Evolutionary conservation across 1,139 yeast species (phyloP).

Genomic region (Blastobotrys arbuscula): DNA sequence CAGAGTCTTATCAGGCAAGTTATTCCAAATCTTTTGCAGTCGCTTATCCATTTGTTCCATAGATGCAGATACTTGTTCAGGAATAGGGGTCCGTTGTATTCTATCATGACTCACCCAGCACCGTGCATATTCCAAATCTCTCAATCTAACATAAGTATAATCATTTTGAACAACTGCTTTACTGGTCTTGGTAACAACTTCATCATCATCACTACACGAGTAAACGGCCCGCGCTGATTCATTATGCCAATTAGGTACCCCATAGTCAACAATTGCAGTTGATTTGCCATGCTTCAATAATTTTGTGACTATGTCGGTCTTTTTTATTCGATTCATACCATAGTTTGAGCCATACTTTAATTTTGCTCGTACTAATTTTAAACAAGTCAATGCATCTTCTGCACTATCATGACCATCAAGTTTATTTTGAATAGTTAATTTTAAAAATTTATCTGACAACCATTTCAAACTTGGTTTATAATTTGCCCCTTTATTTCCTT

Average conservation of each 20-base stretch:
- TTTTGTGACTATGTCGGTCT: conserved; percentile 21
- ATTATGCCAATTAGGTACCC: conserved; percentile 34
- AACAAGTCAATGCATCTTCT: conserved; percentile 79
- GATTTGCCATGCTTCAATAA: conserved; percentile 18
- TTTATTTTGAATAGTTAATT: conserved; percentile 56
- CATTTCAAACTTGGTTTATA: conserved; percentile 70
- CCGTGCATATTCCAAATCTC: conserved; percentile 50
- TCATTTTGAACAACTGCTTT: conserved; percentile 34
- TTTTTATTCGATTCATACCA: conserved; percentile 41
- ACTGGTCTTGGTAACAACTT: conserved; percentile 41
- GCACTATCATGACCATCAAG: conserved; percentile 75
- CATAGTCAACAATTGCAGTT: conserved; percentile 35
- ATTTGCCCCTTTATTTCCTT: conserved; percentile 77
- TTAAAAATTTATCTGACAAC: conserved; percentile 53
- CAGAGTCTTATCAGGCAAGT: conserved; percentile 54
- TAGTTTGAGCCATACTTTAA: conserved; percentile 57
- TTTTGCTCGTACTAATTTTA: conserved; percentile 69
- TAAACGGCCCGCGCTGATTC: conserved; percentile 36
- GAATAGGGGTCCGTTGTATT: conserved; percentile 2
- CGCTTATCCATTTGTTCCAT: conserved; percentile 38
- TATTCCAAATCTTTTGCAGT: conserved; percentile 45
- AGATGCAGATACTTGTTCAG: conserved; percentile 8
- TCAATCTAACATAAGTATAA: conserved; percentile 50
- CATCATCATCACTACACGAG: conserved; percentile 54
- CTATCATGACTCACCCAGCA: conserved; percentile 20